phyloP scores from a whole-genome alignment of 352 stramenopile species.

The Lagenidium giganteum region DNA sequence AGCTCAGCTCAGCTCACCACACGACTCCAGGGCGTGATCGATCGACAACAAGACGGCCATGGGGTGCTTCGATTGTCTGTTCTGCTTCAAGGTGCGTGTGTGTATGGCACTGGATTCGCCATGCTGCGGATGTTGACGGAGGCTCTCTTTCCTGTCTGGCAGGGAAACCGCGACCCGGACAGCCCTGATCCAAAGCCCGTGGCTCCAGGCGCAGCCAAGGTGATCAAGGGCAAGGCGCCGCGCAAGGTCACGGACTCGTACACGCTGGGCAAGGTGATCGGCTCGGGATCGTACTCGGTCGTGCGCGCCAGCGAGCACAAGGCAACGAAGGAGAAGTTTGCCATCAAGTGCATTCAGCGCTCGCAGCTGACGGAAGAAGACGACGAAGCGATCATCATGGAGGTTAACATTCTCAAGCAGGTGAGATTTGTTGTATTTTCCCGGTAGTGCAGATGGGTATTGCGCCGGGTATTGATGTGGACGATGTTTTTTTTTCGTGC shows the following conservation, averaged over 20 bases:
- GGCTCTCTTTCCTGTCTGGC: neutral
- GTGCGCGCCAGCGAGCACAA: conserved; percentile 83
- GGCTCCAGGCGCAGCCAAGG: conserved; percentile 5
- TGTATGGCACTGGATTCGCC: neutral
- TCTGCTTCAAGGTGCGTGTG: conserved; percentile 51
- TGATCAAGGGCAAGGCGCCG: conserved; percentile 14
- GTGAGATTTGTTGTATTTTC: conserved; percentile 8
- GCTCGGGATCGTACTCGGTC: conserved; percentile 87
- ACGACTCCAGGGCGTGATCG: too few relatives aligned
- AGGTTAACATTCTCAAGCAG: conserved; percentile 78
- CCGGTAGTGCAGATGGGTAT: too few relatives aligned
- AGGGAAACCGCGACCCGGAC: neutral
- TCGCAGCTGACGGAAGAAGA: conserved; percentile 69
- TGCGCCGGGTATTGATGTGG: too few relatives aligned
- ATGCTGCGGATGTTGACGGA: neutral
- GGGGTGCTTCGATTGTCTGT: conserved; percentile 64
- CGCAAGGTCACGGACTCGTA: conserved; percentile 69
- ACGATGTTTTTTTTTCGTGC: neutral
- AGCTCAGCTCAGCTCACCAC: too few relatives aligned
- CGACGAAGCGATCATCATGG: conserved; percentile 66
- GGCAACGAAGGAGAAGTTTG: conserved; percentile 72
- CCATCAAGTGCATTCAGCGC: conserved; percentile 88
- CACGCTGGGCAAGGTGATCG: conserved; percentile 76
- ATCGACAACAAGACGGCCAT: conserved; percentile 31
- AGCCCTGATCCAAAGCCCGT: conserved; percentile 3